These are phyloP conservation scores for Penicillium silybi DNA, from an alignment of 495 filamentous ascomycete species.

Conservation along the genomic window DNA sequence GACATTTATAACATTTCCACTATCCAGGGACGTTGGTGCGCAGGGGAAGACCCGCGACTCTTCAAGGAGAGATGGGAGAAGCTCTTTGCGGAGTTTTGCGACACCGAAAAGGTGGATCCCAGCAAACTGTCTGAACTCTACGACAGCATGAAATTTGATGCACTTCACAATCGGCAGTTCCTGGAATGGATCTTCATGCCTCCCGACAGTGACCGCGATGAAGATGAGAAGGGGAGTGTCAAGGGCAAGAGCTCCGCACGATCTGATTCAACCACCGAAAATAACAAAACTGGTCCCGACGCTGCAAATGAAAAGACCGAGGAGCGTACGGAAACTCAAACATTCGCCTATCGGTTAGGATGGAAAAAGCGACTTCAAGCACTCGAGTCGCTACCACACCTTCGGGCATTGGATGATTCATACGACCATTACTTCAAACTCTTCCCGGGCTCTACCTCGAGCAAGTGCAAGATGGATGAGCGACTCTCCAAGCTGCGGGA, in stretches of 20 bases:
- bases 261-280: slow-evolving; percentile 31
- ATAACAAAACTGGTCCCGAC: slow-evolving; percentile 20
- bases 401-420: slow-evolving; percentile 43
- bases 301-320: slow-evolving; percentile 25
- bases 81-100: slow-evolving; percentile 92
- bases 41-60: slow-evolving; percentile 88
- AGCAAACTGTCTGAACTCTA: slow-evolving; percentile 98
- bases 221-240: slow-evolving; percentile 52
- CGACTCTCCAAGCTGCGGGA: slow-evolving; percentile 85
- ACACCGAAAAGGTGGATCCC: slow-evolving; percentile 94
- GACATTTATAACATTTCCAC: slow-evolving; percentile 55
- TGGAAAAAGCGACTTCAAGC: slow-evolving; percentile 40
- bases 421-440: slow-evolving; percentile 80
- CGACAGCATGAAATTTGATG: slow-evolving; percentile 99
- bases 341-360: slow-evolving; percentile 48
- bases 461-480: slow-evolving; percentile 77
- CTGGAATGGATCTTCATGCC: slow-evolving; percentile 98
- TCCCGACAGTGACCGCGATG: slow-evolving; percentile 56
- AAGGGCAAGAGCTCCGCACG: slow-evolving; percentile 20
- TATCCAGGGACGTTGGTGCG: slow-evolving; percentile 93
- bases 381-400: slow-evolving; percentile 42
- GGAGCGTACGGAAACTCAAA: slow-evolving; percentile 33
- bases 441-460: slow-evolving; percentile 69
- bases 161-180: slow-evolving; percentile 92
- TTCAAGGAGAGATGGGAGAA: slow-evolving; percentile 99